Percentiles rank a stretch among this genome's conserved stretches.
Conservation (phyloP, 257 asterid genomes). For the Datura wrightii region DNA sequence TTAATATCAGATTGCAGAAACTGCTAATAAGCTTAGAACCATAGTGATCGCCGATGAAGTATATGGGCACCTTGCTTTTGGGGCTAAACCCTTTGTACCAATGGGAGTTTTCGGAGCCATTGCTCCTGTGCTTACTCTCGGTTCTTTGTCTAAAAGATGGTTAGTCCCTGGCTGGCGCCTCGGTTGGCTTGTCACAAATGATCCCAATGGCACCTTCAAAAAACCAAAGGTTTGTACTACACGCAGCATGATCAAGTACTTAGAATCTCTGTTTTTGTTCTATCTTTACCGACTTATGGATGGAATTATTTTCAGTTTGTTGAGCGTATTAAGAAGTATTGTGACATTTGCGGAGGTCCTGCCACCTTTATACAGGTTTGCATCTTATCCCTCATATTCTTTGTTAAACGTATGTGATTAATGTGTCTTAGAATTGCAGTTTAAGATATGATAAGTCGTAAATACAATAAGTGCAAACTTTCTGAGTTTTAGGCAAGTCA, state of each 20-base stretch:
- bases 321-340: slow-evolving; percentile 75
- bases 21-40: slow-evolving; percentile 67
- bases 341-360: slow-evolving; percentile 83
- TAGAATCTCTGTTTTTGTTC: neutral
- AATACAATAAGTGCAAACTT: neutral
- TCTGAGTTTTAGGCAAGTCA: neutral
- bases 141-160: slow-evolving; percentile 92
- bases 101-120: slow-evolving; percentile 82
- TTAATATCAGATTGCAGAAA: slow-evolving; percentile 66
- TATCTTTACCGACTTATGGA: neutral
- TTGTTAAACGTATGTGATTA: neutral
- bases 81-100: slow-evolving; percentile 73
- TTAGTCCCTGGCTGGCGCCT: slow-evolving; percentile 95
- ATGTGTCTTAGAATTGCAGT: neutral
- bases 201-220: slow-evolving; percentile 61
- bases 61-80: slow-evolving; percentile 85
- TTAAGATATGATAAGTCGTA: neutral
- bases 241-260: neutral
- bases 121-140: slow-evolving; percentile 77
- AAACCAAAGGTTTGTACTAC: slow-evolving; percentile 61
- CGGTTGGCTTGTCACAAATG: slow-evolving; percentile 84
- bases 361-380: slow-evolving; percentile 89
- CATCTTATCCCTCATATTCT: neutral
- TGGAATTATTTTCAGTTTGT: slow-evolving; percentile 57
- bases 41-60: slow-evolving; percentile 85